Evolutionary conservation across 768 basidiomycete species (phyloP).

Genomic region (Boletus vermiculosoides): DNA sequence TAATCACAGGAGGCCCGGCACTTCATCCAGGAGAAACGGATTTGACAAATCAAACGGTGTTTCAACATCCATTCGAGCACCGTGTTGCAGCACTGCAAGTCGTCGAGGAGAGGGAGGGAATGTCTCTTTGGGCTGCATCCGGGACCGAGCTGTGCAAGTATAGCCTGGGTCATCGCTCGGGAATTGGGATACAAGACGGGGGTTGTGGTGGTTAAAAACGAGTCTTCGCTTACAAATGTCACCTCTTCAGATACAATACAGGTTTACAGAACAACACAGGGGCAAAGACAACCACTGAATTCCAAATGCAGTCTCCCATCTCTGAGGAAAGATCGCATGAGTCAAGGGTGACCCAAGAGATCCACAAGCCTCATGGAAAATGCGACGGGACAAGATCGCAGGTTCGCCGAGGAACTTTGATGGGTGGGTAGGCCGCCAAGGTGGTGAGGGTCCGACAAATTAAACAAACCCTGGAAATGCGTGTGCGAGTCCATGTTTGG

Average conservation of each 20-base stretch:
- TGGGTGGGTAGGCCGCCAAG: neutral
- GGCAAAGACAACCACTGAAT: neutral
- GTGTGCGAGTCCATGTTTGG: neutral
- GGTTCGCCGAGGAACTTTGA: neutral
- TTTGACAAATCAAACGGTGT: constrained; percentile 23
- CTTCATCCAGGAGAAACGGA: constrained; percentile 16
- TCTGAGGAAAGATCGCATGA: neutral
- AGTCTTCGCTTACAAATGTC: neutral
- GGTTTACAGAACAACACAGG: constrained; percentile 11
- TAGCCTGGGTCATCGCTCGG: constrained; percentile 44
- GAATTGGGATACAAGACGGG: neutral
- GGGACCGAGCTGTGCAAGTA: constrained; percentile 47
- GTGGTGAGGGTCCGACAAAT: neutral
- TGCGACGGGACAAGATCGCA: constrained; percentile 19
- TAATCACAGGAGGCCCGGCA: constrained; percentile 47
- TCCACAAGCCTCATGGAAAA: constrained; percentile 22
- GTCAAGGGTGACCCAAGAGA: constrained; percentile 2
- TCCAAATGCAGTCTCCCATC: neutral
- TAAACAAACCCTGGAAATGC: neutral
- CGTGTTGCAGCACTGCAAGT: constrained; percentile 52
- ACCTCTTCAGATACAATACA: constrained; percentile 4
- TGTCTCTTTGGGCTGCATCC: constrained; percentile 54
- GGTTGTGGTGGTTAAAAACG: neutral
- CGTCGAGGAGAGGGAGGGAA: constrained; percentile 38
- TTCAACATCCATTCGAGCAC: constrained; percentile 36